Evolutionary conservation across 352 stramenopile species (phyloP).

Genomic region (Phytopythium cucurbitacearum): DNA sequence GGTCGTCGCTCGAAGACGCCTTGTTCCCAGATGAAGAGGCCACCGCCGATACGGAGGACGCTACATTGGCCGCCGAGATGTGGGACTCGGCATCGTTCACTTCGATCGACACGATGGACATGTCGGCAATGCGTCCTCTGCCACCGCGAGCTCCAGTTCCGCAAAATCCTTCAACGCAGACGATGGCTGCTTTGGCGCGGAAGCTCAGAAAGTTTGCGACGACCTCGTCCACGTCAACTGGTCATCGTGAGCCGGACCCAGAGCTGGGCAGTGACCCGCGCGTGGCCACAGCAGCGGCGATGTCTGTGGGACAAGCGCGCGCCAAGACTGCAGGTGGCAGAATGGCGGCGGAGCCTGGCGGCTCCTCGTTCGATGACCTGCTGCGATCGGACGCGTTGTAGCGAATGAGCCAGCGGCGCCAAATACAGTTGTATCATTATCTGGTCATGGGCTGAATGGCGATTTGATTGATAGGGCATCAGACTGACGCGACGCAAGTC

Average conservation of each 20-base stretch:
- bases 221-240: constrained; percentile 11
- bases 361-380: constrained; percentile 24
- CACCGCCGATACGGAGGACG: constrained; percentile 8
- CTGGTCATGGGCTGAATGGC: too few species aligned
- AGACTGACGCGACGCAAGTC: too few species aligned
- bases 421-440: too few species aligned
- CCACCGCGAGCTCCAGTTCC: constrained; percentile 10
- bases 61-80: constrained; percentile 29
- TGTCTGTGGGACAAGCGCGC: too few species aligned
- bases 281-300: neutral
- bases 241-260: constrained; percentile 16
- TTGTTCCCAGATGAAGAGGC: constrained; percentile 7
- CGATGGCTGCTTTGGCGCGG: constrained; percentile 31
- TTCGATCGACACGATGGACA: constrained; percentile 25
- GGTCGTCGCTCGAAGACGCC: constrained; percentile 15
- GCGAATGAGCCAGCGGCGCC: too few species aligned
- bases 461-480: too few species aligned
- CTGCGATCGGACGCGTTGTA: constrained; percentile 4
- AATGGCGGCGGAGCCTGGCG: neutral
- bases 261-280: constrained; percentile 11
- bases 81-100: constrained; percentile 37
- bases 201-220: constrained; percentile 25
- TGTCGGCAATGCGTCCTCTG: constrained; percentile 8
- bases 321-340: neutral
- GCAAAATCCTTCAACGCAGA: constrained; percentile 23